These are phyloP conservation scores for Cladosporium velox DNA, from an alignment of 2,329 filamentous ascomycete genomes.

Conservation along the genomic window DNA sequence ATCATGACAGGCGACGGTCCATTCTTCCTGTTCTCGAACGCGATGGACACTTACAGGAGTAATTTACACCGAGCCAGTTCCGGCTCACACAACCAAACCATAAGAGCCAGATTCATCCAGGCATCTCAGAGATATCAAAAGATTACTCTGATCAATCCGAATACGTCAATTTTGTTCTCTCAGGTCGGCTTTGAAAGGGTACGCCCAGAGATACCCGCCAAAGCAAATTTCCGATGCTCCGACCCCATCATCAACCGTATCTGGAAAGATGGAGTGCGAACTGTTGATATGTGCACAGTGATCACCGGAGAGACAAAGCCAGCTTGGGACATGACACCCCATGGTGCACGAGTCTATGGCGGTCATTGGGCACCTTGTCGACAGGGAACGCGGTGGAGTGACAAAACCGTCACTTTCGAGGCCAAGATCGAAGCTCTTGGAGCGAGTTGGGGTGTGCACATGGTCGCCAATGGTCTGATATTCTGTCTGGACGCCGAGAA, in stretches of 20 bases:
- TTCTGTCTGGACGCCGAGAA: neutral
- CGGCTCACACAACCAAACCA: neutral
- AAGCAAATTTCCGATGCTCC: neutral
- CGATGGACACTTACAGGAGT: neutral
- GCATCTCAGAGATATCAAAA: slow-evolving; percentile 2
- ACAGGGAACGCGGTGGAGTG: neutral
- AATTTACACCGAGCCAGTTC: neutral
- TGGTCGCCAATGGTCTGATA: neutral
- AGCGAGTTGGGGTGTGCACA: neutral
- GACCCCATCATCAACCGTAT: neutral
- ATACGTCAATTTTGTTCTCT: neutral
- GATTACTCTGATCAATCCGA: neutral
- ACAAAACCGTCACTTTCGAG: neutral
- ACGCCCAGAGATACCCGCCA: neutral
- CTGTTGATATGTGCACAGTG: neutral
- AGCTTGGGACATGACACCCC: neutral
- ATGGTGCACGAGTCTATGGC: neutral
- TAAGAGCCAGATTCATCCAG: neutral
- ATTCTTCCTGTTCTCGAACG: slow-evolving; percentile 1
- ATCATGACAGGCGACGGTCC: neutral
- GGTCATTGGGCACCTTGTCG: slow-evolving; percentile 3
- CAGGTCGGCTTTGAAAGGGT: neutral
- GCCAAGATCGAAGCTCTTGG: neutral
- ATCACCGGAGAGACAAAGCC: neutral
- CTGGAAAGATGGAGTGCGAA: neutral